phyloP scores from a whole-genome alignment of 2,329 filamentous ascomycete genomes.

The Ambrosiella cleistominuta region DNA sequence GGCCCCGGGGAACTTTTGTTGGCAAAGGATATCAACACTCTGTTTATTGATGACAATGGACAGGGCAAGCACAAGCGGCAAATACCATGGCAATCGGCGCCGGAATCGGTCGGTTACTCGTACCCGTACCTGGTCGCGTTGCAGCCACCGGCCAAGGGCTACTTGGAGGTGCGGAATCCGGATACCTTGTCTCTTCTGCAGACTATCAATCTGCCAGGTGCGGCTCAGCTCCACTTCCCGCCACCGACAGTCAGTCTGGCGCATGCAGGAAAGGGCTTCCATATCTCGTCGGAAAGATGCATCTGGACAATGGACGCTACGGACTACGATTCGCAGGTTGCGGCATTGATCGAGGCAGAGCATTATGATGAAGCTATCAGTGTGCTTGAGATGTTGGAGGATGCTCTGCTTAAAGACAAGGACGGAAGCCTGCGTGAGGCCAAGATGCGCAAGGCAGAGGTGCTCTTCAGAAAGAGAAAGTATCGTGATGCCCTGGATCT shows the following conservation, averaged over 20 bases:
- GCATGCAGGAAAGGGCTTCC: constrained; percentile 87
- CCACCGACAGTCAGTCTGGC: constrained; percentile 87
- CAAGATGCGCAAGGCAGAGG: constrained; percentile 80
- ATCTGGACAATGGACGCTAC: constrained; percentile 95
- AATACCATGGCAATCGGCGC: constrained; percentile 78
- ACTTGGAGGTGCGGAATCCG: constrained; percentile 79
- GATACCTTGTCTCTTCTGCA: constrained; percentile 82
- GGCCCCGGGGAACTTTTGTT: constrained; percentile 71
- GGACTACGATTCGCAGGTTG: constrained; percentile 78
- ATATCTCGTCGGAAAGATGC: constrained; percentile 75
- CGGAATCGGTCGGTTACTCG: constrained; percentile 84
- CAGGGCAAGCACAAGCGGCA: constrained; percentile 69
- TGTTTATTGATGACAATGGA: constrained; percentile 75
- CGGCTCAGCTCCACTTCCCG: constrained; percentile 73
- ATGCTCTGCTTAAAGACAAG: constrained; percentile 75
- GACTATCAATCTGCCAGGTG: constrained; percentile 63
- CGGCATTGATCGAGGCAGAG: constrained; percentile 56
- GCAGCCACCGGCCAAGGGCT: constrained; percentile 66
- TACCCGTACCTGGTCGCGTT: constrained; percentile 89
- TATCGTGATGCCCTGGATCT: constrained; percentile 77
- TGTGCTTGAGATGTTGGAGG: constrained; percentile 74
- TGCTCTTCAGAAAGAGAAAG: constrained; percentile 63
- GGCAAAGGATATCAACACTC: constrained; percentile 93
- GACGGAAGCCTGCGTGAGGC: constrained; percentile 62
- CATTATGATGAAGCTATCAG: constrained; percentile 86